A percentile compares a stretch with the other conserved stretches of the same genome.
Conservation (phyloP, 139 green algal genomes). For the Volvox reticuliferus region DNA sequence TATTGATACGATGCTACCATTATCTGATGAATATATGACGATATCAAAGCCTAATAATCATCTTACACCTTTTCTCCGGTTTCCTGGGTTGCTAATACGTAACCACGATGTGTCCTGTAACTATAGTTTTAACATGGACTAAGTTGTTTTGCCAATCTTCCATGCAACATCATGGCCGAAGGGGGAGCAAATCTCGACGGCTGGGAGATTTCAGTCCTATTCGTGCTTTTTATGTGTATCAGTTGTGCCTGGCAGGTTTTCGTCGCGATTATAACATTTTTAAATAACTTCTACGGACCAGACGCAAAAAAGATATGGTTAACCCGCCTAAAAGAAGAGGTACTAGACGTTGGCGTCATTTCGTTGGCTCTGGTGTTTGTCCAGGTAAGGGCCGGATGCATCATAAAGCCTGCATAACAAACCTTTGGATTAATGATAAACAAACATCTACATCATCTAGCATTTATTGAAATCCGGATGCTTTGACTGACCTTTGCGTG, state of each 20-base stretch:
- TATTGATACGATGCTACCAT: too few relatives aligned
- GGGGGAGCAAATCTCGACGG: neutral
- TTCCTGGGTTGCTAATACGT: too few relatives aligned
- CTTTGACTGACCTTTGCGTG: too few relatives aligned
- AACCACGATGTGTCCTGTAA: too few relatives aligned
- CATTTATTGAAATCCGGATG: too few relatives aligned
- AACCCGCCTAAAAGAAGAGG: constrained; percentile 23
- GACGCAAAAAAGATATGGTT: constrained; percentile 40
- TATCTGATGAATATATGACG: too few relatives aligned
- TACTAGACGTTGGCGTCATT: constrained; percentile 41
- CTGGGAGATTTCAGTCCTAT: constrained; percentile 9
- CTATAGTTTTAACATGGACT: neutral
- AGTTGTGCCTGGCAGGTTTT: constrained; percentile 16
- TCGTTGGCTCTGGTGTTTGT: constrained; percentile 34
- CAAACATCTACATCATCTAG: too few relatives aligned
- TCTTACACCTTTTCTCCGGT: too few relatives aligned
- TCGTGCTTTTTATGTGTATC: constrained; percentile 26
- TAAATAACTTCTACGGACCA: constrained; percentile 4
- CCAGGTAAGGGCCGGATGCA: neutral
- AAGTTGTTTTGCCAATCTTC: neutral
- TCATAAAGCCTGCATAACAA: too few relatives aligned
- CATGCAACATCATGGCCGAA: neutral
- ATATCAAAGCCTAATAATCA: too few relatives aligned
- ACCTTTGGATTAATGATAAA: too few relatives aligned
- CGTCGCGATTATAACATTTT: constrained; percentile 7